Evolutionary conservation across 768 basidiomycete genomes (phyloP).

Genomic region (Lentinula detonsa): DNA sequence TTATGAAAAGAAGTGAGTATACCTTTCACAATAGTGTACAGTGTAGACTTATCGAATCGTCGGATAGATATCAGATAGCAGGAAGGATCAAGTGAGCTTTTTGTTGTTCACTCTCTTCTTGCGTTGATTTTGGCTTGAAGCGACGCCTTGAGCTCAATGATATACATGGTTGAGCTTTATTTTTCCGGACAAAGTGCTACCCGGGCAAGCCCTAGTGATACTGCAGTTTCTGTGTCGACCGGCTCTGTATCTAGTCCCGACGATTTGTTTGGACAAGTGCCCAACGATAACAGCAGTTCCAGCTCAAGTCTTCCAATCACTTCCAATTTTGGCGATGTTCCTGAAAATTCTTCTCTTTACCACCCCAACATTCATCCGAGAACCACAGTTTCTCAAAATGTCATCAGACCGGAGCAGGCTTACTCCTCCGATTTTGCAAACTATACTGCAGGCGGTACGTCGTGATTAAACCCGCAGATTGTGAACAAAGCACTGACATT

Average conservation of each 20-base stretch:
- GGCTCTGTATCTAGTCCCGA: not conserved
- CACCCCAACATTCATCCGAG: not conserved
- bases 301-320: not conserved
- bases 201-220: not conserved
- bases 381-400: not conserved
- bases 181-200: not conserved
- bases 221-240: not conserved
- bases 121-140: not conserved
- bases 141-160: not conserved
- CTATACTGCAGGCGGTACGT: not conserved
- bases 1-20: not conserved
- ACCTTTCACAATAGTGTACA: not conserved
- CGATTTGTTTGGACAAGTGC: not conserved
- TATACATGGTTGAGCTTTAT: not conserved
- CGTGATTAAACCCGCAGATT: not conserved
- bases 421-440: not conserved
- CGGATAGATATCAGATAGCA: not conserved
- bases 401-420: not conserved
- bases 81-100: not conserved
- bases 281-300: not conserved
- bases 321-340: not conserved
- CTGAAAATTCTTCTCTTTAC: not conserved
- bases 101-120: not conserved
- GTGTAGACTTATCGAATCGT: not conserved
- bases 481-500: not conserved